Evolutionary conservation across 2,329 filamentous ascomycete genomes (phyloP).

Genomic region (Diaporthe citrichinensis): DNA sequence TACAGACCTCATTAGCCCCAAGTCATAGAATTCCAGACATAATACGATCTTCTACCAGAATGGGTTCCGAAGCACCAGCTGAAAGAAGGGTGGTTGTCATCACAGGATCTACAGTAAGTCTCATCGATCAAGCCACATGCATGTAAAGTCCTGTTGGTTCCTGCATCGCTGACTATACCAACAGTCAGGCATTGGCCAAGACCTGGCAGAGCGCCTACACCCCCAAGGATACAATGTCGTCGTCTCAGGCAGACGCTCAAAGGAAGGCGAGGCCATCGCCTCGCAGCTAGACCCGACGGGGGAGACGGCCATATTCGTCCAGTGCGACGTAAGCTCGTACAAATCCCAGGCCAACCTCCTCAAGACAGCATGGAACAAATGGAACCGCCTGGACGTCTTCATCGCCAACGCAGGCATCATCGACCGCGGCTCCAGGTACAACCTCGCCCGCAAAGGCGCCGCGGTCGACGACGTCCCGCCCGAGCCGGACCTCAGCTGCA

Average conservation of each 20-base stretch:
- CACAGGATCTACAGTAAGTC: conserved; percentile 21
- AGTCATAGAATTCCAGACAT: neutral
- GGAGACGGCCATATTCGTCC: neutral
- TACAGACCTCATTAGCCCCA: neutral
- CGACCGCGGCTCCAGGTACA: conserved; percentile 61
- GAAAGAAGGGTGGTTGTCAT: conserved; percentile 1
- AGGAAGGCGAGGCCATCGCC: conserved; percentile 1
- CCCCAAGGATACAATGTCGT: conserved; percentile 7
- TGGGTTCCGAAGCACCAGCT: neutral
- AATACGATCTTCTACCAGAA: neutral
- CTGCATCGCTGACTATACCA: neutral
- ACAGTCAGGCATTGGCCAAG: neutral
- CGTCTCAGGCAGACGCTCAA: conserved; percentile 5
- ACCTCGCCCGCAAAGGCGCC: conserved; percentile 46
- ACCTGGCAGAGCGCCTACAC: conserved; percentile 6
- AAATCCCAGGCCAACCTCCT: conserved; percentile 60
- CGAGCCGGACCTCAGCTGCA: conserved; percentile 59
- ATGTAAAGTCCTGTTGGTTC: neutral
- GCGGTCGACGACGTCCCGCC: conserved; percentile 52
- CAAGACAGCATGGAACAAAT: conserved; percentile 56
- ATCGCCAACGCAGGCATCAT: conserved; percentile 66
- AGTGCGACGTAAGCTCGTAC: conserved; percentile 60
- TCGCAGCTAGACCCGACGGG: neutral
- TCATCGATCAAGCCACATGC: neutral
- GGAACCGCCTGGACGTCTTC: conserved; percentile 62